Percentiles rank a stretch among this genome's conserved stretches.
Conservation (phyloP, 2,329 filamentous ascomycete genomes). For the Phialocephala sp. region DNA sequence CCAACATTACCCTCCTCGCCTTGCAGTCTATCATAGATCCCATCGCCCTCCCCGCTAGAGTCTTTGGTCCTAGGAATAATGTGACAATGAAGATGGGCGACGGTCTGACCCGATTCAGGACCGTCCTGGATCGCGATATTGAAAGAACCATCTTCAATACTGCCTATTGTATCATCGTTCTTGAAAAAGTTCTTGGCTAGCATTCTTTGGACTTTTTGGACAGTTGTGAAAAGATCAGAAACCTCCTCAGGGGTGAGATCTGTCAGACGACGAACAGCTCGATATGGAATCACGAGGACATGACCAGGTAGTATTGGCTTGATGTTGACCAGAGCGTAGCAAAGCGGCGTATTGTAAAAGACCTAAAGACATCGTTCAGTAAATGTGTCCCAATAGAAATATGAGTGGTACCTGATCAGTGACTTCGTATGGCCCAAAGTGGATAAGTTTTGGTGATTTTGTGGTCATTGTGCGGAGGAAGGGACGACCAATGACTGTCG, state of each 20-base stretch:
- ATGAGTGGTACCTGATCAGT: conserved; percentile 65
- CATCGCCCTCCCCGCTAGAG: conserved; percentile 62
- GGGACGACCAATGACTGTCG: conserved; percentile 15
- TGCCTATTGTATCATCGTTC: conserved; percentile 51
- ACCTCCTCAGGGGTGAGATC: conserved; percentile 41
- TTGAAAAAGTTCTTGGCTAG: conserved; percentile 64
- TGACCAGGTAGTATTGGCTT: conserved; percentile 94
- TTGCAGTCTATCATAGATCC: conserved; percentile 83
- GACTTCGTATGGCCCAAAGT: conserved; percentile 79
- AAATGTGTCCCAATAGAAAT: not conserved
- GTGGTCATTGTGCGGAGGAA: conserved; percentile 33
- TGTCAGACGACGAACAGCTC: conserved; percentile 68
- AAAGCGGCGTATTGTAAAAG: conserved; percentile 80
- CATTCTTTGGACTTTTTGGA: conserved; percentile 81
- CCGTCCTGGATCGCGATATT: conserved; percentile 98
- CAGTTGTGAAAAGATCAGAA: conserved; percentile 85
- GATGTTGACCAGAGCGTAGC: conserved; percentile 91
- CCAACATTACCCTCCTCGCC: conserved; percentile 85
- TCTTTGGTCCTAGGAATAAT: conserved; percentile 76
- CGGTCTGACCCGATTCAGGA: conserved; percentile 86
- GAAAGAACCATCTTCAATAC: conserved; percentile 70
- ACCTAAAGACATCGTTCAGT: conserved; percentile 60
- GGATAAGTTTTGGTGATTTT: conserved; percentile 50
- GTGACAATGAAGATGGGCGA: conserved; percentile 92
- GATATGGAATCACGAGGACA: conserved; percentile 83